A percentile compares a stretch with the other conserved stretches of the same genome.
Evolutionary conservation across 345 rosid species (phyloP).

Genomic region (Triadica sebifera): DNA sequence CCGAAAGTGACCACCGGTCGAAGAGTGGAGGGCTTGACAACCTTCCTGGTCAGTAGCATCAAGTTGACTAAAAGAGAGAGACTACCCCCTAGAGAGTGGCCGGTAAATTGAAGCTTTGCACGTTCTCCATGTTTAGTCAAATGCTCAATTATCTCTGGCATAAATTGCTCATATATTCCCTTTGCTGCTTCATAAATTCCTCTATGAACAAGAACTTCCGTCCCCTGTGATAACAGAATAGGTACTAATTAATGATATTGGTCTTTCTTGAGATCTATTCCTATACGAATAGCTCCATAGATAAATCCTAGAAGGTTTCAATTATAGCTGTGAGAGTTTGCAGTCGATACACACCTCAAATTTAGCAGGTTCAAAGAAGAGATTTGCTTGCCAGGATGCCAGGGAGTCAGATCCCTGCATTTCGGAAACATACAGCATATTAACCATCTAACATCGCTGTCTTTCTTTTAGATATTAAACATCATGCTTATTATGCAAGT

Average conservation of each 20-base stretch:
- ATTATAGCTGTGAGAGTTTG: neutral
- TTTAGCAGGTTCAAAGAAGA: slow-evolving; percentile 78
- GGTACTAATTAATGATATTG: neutral
- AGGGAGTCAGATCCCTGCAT: slow-evolving; percentile 86
- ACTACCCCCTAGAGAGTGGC: slow-evolving; percentile 96
- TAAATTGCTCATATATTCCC: slow-evolving; percentile 74
- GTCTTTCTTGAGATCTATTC: neutral
- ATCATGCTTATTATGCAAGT: neutral
- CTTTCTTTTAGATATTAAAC: neutral
- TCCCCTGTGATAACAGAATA: slow-evolving; percentile 42
- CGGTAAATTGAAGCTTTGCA: slow-evolving; percentile 79
- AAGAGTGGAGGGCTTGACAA: slow-evolving; percentile 53
- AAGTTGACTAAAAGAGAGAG: slow-evolving; percentile 70
- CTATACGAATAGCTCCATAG: neutral
- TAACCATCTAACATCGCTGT: neutral
- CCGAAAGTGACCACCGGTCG: slow-evolving; percentile 77
- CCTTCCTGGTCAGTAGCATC: slow-evolving; percentile 62
- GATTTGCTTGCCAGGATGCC: slow-evolving; percentile 92
- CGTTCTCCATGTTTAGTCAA: slow-evolving; percentile 53
- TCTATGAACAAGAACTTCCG: slow-evolving; percentile 80
- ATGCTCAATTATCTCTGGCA: slow-evolving; percentile 72
- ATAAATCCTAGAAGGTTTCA: neutral
- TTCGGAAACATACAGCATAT: neutral
- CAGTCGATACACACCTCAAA: slow-evolving; percentile 59
- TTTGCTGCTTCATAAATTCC: slow-evolving; percentile 96